Evolutionary conservation across 2,329 filamentous ascomycete species (phyloP).

Genomic region (Colletotrichum karsti): DNA sequence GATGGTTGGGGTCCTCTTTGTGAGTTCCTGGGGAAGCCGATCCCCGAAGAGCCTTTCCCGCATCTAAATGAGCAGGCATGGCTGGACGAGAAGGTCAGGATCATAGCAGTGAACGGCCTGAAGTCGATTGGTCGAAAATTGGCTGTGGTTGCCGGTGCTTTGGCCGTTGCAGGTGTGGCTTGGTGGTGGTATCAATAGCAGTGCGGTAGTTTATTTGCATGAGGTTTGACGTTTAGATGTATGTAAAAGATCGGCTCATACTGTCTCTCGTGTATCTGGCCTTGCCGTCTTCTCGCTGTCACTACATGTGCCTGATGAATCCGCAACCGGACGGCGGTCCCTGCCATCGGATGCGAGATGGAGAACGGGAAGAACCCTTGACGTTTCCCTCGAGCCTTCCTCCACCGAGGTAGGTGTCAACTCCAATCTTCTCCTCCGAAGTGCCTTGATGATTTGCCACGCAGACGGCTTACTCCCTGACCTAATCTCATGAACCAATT

Average conservation of each 20-base stretch:
- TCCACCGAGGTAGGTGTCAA: no score
- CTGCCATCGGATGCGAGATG: no score
- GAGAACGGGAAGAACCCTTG: no score
- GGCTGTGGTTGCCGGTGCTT: background rate
- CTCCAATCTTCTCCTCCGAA: background rate
- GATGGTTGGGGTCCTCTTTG: constrained; percentile 32
- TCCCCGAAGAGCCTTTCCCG: constrained; percentile 18
- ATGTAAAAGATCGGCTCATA: no score
- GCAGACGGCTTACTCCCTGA: background rate
- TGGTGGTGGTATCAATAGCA: background rate
- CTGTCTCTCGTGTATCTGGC: no score
- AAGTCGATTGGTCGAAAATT: background rate
- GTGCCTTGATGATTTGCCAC: constrained; percentile 7
- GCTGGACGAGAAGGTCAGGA: constrained; percentile 2
- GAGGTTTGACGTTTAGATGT: no score
- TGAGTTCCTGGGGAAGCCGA: constrained; percentile 26
- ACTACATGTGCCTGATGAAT: no score
- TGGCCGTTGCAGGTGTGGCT: background rate
- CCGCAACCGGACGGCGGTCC: no score
- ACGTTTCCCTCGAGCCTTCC: no score
- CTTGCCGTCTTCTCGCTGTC: no score
- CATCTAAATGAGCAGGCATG: constrained; percentile 14
- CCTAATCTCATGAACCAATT: background rate
- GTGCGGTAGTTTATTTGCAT: no score
- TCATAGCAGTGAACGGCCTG: background rate